These are phyloP conservation scores for Fraxinus latifolia DNA, from an alignment of 305 asterid genomes.

Conservation along the genomic window DNA sequence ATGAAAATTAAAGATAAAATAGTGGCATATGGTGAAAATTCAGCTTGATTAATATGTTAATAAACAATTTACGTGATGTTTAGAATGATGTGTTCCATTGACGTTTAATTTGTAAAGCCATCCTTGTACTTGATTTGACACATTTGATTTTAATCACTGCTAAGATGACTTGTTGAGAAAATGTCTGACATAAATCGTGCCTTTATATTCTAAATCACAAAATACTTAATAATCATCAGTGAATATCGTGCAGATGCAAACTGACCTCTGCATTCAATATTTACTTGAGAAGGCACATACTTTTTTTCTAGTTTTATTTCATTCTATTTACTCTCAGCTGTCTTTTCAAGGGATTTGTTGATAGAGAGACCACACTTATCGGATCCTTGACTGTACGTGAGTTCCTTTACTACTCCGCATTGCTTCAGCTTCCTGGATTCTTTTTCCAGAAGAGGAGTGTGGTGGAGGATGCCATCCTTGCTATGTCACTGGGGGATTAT, in stretches of 20 bases:
- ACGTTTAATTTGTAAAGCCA: neutral
- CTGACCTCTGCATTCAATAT: neutral
- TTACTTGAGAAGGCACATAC: neutral
- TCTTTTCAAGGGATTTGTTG: conserved; percentile 77
- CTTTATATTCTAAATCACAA: conserved; percentile 9
- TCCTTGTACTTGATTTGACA: neutral
- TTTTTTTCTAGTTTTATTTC: neutral
- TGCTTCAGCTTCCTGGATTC: conserved; percentile 91
- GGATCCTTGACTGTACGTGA: conserved; percentile 96
- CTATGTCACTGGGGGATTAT: conserved; percentile 93
- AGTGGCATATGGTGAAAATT: neutral
- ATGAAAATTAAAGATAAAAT: neutral
- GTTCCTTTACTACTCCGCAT: conserved; percentile 83
- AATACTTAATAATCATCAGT: neutral
- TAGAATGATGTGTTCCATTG: neutral
- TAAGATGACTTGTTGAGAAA: neutral
- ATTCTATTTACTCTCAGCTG: neutral
- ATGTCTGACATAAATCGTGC: neutral
- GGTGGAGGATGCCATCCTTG: conserved; percentile 84
- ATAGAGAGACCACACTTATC: conserved; percentile 81
- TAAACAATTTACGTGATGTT: neutral
- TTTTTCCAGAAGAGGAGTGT: conserved; percentile 61
- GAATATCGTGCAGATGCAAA: conserved; percentile 5
- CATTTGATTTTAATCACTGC: neutral
- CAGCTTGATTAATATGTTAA: neutral